phyloP scores from a whole-genome alignment of 2,329 filamentous ascomycete genomes.

The Claviceps africana region DNA sequence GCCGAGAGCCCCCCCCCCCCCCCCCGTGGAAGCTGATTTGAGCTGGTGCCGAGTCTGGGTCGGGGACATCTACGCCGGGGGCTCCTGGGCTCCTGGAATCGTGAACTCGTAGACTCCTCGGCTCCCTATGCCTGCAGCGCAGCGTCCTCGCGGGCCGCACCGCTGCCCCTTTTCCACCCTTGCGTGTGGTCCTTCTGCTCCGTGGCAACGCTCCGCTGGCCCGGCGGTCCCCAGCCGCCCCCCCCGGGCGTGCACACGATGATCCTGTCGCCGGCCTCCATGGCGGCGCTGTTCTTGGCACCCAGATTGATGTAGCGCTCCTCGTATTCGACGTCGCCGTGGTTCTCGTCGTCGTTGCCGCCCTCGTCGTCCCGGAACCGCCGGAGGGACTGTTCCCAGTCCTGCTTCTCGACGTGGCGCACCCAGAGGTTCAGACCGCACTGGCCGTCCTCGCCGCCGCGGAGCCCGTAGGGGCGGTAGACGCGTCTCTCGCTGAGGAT shows the following conservation, averaged over 20 bases:
- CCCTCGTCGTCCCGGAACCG: slow-evolving; percentile 19
- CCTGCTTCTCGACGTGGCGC: slow-evolving; percentile 48
- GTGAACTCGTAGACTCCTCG: neutral
- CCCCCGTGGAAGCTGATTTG: no score
- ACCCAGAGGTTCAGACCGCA: slow-evolving; percentile 84
- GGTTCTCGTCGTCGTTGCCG: slow-evolving; percentile 11
- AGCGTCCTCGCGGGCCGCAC: slow-evolving; percentile 40
- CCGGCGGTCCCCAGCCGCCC: slow-evolving; percentile 57
- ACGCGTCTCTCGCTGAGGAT: slow-evolving; percentile 69
- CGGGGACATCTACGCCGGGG: no score
- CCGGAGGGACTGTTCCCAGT: slow-evolving; percentile 31
- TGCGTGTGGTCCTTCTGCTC: slow-evolving; percentile 38
- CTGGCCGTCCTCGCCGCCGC: slow-evolving; percentile 64
- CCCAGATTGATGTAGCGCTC: slow-evolving; percentile 57
- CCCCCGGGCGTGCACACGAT: slow-evolving; percentile 68
- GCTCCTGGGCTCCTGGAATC: no score
- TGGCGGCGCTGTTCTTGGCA: slow-evolving; percentile 65
- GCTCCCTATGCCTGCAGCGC: slow-evolving; percentile 38
- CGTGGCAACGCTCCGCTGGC: slow-evolving; percentile 39
- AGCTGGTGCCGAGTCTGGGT: no score
- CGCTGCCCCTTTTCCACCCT: slow-evolving; percentile 42
- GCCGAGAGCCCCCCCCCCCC: no score
- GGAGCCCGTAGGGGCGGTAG: slow-evolving; percentile 52
- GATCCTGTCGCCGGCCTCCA: slow-evolving; percentile 64
- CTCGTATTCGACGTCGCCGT: slow-evolving; percentile 32